phyloP scores from a whole-genome alignment of 2,329 filamentous ascomycete species.

The Thielaviopsis populi region DNA sequence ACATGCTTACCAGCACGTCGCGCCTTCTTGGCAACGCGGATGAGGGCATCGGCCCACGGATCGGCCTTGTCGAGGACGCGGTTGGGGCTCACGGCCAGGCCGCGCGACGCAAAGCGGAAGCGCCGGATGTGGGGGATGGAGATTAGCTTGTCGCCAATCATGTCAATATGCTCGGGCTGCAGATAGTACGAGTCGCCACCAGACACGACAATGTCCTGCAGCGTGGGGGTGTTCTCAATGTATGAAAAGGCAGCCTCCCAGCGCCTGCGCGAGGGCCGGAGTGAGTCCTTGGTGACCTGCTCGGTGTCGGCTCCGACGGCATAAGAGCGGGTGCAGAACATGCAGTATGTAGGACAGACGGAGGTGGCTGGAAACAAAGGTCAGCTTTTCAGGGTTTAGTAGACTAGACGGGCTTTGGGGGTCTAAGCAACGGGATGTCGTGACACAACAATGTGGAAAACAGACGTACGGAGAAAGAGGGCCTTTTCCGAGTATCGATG shows the following conservation, averaged over 20 bases:
- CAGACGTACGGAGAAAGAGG: constrained; percentile 39
- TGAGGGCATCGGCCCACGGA: constrained; percentile 37
- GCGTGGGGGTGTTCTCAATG: constrained; percentile 33
- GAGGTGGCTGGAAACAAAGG: constrained; percentile 32
- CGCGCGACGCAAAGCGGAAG: constrained; percentile 47
- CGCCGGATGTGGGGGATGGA: constrained; percentile 42
- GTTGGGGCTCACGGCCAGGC: constrained; percentile 42
- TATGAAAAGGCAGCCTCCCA: constrained; percentile 44
- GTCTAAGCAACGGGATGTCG: too few species aligned
- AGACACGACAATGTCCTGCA: constrained; percentile 47
- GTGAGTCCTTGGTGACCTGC: constrained; percentile 31
- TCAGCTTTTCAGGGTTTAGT: neutral
- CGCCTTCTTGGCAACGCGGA: constrained; percentile 36
- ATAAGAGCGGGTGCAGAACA: constrained; percentile 47
- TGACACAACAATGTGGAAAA: neutral
- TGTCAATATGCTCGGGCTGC: constrained; percentile 33
- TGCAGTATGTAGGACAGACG: constrained; percentile 48
- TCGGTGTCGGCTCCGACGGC: constrained; percentile 41
- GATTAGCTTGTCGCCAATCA: constrained; percentile 41
- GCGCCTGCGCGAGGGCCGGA: constrained; percentile 28
- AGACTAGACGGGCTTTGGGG: neutral
- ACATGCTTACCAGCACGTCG: constrained; percentile 41
- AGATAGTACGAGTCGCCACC: constrained; percentile 48
- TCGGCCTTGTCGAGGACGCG: constrained; percentile 39
- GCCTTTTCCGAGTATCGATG: constrained; percentile 51